Percentiles rank a stretch among this genome's conserved stretches.
Conservation (phyloP, 371 early-diverging fungal genomes). For the Umbelopsis sp. region DNA sequence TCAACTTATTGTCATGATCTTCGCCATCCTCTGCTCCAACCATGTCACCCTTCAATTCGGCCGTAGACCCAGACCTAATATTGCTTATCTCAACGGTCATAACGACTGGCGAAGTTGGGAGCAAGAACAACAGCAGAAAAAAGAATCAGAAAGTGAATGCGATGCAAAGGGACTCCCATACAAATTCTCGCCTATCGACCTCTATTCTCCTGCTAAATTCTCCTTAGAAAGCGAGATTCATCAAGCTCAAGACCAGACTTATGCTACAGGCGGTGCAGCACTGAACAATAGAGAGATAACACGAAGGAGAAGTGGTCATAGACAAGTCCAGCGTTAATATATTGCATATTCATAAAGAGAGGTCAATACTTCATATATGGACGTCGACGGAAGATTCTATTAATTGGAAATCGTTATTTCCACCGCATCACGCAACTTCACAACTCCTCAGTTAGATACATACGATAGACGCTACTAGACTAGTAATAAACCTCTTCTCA, state of each 20-base stretch:
- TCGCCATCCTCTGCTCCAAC: slow-evolving; percentile 30
- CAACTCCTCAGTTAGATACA: no score
- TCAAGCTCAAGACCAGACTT: not conserved
- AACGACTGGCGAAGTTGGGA: slow-evolving; percentile 8
- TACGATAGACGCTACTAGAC: no score
- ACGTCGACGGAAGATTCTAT: no score
- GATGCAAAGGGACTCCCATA: slow-evolving; percentile 6
- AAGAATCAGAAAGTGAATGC: not conserved
- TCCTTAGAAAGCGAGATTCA: not conserved
- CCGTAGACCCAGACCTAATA: not conserved
- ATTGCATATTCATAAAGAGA: no score
- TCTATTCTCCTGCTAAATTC: not conserved
- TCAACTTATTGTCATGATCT: slow-evolving; percentile 29
- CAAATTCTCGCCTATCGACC: slow-evolving; percentile 1
- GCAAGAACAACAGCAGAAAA: not conserved
- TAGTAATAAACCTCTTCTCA: no score
- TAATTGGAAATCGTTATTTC: no score
- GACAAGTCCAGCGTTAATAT: slow-evolving; percentile 5
- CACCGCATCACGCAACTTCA: no score
- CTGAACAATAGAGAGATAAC: not conserved
- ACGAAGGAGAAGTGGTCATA: slow-evolving; percentile 10
- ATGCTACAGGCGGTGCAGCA: not conserved
- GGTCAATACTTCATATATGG: no score
- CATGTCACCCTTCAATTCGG: slow-evolving; percentile 22
- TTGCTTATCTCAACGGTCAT: not conserved